Evolutionary conservation across 2,329 filamentous ascomycete species (phyloP).

Genomic region (Fusarium humuli): DNA sequence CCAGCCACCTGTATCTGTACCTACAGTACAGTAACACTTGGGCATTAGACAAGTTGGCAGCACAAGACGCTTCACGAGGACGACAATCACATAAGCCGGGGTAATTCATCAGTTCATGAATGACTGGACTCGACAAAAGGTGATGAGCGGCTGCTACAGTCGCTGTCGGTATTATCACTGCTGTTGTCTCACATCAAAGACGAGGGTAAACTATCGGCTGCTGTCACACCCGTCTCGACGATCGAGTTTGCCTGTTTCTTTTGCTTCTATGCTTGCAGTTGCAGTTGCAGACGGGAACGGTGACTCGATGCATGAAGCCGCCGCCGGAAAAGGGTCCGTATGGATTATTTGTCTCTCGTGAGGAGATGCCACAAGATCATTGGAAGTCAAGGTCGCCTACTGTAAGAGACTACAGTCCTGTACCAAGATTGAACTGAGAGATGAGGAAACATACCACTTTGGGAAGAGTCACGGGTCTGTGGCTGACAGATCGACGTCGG

Average conservation of each 20-base stretch:
- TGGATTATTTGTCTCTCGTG: slow-evolving; percentile 14
- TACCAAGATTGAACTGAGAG: slow-evolving; percentile 20
- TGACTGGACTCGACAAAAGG: slow-evolving; percentile 19
- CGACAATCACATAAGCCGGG: slow-evolving; percentile 20
- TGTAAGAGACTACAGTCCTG: neutral
- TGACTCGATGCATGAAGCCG: slow-evolving; percentile 38
- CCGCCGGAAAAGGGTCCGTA: slow-evolving; percentile 30
- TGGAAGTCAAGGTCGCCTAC: slow-evolving; percentile 7
- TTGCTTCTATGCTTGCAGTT: neutral
- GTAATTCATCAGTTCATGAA: slow-evolving; percentile 4
- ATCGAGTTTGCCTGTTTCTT: slow-evolving; percentile 29
- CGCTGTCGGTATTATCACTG: neutral
- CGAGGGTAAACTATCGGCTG: slow-evolving; percentile 29
- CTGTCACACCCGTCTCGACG: slow-evolving; percentile 19
- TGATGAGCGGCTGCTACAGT: neutral
- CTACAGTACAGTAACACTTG: neutral
- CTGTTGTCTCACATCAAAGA: slow-evolving; percentile 19
- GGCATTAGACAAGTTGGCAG: slow-evolving; percentile 8
- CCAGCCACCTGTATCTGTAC: neutral
- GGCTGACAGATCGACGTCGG: slow-evolving; percentile 37
- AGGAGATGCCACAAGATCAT: slow-evolving; percentile 26
- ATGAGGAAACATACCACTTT: slow-evolving; percentile 31
- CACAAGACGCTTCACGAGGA: slow-evolving; percentile 32
- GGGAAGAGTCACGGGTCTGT: slow-evolving; percentile 42
- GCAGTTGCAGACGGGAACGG: slow-evolving; percentile 12